Base-by-base conservation (phyloP, 495 filamentous ascomycete genomes). In the Eremomyces bilateralis region DNA sequence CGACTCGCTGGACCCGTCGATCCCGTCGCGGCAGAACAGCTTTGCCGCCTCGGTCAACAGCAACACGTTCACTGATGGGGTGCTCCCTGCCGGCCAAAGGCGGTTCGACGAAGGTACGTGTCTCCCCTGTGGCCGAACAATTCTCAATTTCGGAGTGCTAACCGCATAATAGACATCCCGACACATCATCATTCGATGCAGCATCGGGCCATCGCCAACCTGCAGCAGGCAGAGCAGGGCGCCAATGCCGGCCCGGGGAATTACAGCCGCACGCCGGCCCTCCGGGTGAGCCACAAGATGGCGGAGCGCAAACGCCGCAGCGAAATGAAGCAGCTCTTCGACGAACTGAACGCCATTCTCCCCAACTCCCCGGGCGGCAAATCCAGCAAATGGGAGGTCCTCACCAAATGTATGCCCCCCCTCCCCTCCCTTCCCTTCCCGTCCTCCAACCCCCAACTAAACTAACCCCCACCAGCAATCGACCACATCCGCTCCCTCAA, bases 261-360 rank as follows among this genome's bases (percentile, higher is more conserved):
- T 35, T 99, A 95, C 51, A 93, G 83, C 47, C 63, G 88, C 29
- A 99, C 88, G 1, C 88, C 88, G 4, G 88, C 94, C 52, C 62
- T 95, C n/a, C 65, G 88, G 24, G 73, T 92, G 21, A 93, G 80
- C 32, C 88, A 99, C 44, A 99, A 99, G 49, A 62, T 95, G 30
- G 88, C 88, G 4, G 88, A 99, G 57, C 67, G 88, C 22, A 99
- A 95, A 56, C 75, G 88, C 12, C 69, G 88, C 21, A 92, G 81
- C 32, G 88, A 99, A 51, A 95, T 99, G 88, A 99, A 99, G 54
- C 76, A 84, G 48, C 64, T 94, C 4, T 95, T 95, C 50, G 88
- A 99, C 42, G 65, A 75, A 30, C 57, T 99, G 17, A 71, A 84
- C 24, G 64, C 73, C 34, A 65, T 81, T 27, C 71, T 94, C 41